Base-by-base conservation (phyloP, 106 monocot genomes). In the Chionographis japonica region DNA sequence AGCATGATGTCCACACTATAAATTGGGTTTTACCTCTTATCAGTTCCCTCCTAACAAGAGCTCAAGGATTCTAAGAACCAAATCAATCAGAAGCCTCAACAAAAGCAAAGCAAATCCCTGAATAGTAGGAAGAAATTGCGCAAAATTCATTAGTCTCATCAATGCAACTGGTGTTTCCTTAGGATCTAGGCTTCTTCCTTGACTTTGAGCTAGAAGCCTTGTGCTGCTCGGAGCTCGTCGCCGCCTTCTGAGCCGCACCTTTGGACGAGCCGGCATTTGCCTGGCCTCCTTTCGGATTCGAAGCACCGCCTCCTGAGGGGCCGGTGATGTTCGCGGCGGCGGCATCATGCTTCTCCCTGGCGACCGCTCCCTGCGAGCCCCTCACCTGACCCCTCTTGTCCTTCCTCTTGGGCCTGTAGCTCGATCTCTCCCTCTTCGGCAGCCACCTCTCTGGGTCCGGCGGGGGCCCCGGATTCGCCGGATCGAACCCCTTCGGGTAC, bases 391-490 rank as follows among this genome's bases (percentile, higher is more conserved):
- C 79, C 65, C 98, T 93, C 83, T 90, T 98, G 61, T 98, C 98
- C 73, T 93, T 98, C 80, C 92, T 85, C 78, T 80, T 92, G 0
- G 98, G 92, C 70, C 83, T 78, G 41, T 93, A 98, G 58, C 68
- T 98, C 4, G 98, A 98, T 16, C 98, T 84, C 69, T 98, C 92
- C 68, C 90, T 89, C 74, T 72, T 89, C 2, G 92, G 98, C 37
- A 98, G 75, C 98, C 98, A 98, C 59, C 98, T 92, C 63, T 98
- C 98, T 0, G 98, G 98, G 51, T 93, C 98, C 0, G 92, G 98
- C 37, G 87, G 87, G 11, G 98, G 98, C 6, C 98, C 98, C 2
- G 98, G 92, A 58, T 98, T 90, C 8, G 86, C 87, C 0, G 89
- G 87, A 73, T 98, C 98, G 20, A 87, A 98, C 7, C 97, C 92